These are phyloP conservation scores for Aspergillus saccharolyticus DNA, from an alignment of 495 filamentous ascomycete species.

Conservation along the genomic window DNA sequence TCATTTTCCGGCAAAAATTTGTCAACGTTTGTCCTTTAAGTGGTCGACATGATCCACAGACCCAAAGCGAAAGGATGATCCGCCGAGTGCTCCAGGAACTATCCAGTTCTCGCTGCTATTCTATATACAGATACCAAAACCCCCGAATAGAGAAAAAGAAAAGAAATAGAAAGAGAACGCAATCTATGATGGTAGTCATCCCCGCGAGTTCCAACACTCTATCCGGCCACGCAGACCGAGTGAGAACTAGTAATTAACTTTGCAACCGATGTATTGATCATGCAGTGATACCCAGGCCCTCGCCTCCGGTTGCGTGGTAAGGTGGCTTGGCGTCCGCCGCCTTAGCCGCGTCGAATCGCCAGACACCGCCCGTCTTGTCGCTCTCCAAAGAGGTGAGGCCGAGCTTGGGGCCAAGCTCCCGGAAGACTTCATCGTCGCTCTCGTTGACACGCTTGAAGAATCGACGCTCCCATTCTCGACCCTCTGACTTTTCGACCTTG, in stretches of 20 bases:
- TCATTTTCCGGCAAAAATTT: background rate
- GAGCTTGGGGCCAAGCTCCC: constrained; percentile 50
- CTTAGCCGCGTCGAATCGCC: constrained; percentile 73
- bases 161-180: constrained; percentile 7
- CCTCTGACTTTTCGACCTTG: constrained; percentile 71
- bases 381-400: constrained; percentile 57
- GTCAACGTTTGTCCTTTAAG: background rate
- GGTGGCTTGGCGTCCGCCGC: constrained; percentile 44
- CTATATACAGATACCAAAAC: constrained; percentile 10
- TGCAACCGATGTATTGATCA: constrained; percentile 9
- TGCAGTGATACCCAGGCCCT: constrained; percentile 36
- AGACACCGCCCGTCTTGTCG: constrained; percentile 83
- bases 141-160: constrained; percentile 9
- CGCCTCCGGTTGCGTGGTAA: constrained; percentile 37
- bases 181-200: constrained; percentile 6
- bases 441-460: constrained; percentile 64
- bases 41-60: background rate
- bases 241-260: background rate
- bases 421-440: constrained; percentile 52
- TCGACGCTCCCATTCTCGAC: constrained; percentile 73
- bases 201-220: background rate
- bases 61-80: background rate
- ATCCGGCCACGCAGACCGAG: background rate
- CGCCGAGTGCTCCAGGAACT: background rate
- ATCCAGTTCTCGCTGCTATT: constrained; percentile 1